Evolutionary conservation across 352 stramenopile species (phyloP), one percentile per base, ranked within the genome.

Genomic region (Pythium rishiriense): DNA sequence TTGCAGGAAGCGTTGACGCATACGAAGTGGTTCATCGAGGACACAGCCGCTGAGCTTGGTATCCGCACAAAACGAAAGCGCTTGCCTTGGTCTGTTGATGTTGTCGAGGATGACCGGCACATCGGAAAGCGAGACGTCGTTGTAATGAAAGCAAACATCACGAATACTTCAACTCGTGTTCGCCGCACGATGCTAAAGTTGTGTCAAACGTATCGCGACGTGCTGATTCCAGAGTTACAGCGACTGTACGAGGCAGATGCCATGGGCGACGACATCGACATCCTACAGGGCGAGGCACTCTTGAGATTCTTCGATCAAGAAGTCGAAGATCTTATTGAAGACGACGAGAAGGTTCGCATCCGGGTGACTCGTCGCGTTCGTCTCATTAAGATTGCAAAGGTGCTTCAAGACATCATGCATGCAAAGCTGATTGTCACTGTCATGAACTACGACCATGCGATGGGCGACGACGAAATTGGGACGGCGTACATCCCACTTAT

Each of bases 391-490:
- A 66, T 90, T 26, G 61, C 59, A 0, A 75, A 83, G 39, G 72
- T 92, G 4, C 68, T 92, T 4, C 67, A 83, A n/a, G 77, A 84
- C 31, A 82, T 92, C 37, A 80, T 92, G 72, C 72, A 68, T 35
- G 73, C 83, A 2, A 80, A 65, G 9, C 45, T 92, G 41, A 68
- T 74, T 10, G 77, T 92, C 19, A 80, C 80, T 5, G 59, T 92
- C 21, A 81, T 88, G 70, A 76, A 85, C 41, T 73, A 88, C 58
- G 72, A 87, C 54, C 66, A 69, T 11, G 68, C 63, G 21, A 72
- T 74, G 22, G 73, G 71, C 7, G 73, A 92, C 58, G 72, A 81
- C 1, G 68, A 79, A 22, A 67, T 92, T 15, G 83, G 83, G 21
- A 75, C 78, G 9, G 74, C 81, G 19, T 80, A 77, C 46, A 82